A percentile compares a stretch with the other conserved stretches of the same genome.
These are phyloP conservation scores for Lasiosphaeria ovina DNA, from an alignment of 495 filamentous ascomycete genomes.

Conservation along the genomic window DNA sequence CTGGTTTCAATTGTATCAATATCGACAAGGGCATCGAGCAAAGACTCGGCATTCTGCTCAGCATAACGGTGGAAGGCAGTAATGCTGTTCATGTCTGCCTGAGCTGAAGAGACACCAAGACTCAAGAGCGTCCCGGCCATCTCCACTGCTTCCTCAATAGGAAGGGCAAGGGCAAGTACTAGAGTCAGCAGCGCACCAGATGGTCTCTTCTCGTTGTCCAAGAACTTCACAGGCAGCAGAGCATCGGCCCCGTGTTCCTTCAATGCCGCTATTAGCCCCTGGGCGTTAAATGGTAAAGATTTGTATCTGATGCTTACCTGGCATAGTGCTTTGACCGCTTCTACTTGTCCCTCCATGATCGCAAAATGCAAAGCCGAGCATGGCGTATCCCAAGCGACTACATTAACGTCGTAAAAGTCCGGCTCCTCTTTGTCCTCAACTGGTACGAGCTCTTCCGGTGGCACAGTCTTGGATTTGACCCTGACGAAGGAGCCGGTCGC, in stretches of 20 bases:
- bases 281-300: not conserved
- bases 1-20: slow-evolving; percentile 59
- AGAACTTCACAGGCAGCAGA: slow-evolving; percentile 63
- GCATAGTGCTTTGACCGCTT: slow-evolving; percentile 66
- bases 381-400: slow-evolving; percentile 70
- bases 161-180: slow-evolving; percentile 57
- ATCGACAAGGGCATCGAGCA: slow-evolving; percentile 59
- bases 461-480: slow-evolving; percentile 42
- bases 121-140: slow-evolving; percentile 64
- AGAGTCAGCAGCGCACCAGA: slow-evolving; percentile 61
- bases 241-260: slow-evolving; percentile 69
- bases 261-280: slow-evolving; percentile 1
- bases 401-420: slow-evolving; percentile 75
- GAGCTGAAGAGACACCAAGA: slow-evolving; percentile 68
- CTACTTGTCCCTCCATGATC: slow-evolving; percentile 65
- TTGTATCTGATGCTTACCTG: slow-evolving; percentile 30
- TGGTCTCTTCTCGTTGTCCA: slow-evolving; percentile 46
- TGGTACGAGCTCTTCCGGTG: slow-evolving; percentile 30
- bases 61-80: slow-evolving; percentile 61
- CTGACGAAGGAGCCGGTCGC: slow-evolving; percentile 69
- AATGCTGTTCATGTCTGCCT: slow-evolving; percentile 59
- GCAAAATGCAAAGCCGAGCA: slow-evolving; percentile 73
- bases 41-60: slow-evolving; percentile 43
- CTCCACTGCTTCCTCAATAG: slow-evolving; percentile 54
- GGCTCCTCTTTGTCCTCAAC: slow-evolving; percentile 64